A percentile compares a stretch with the other conserved stretches of the same genome.
Conservation (phyloP, 805 yeast species). For the Barnettozyma sucrosica region DNA sequence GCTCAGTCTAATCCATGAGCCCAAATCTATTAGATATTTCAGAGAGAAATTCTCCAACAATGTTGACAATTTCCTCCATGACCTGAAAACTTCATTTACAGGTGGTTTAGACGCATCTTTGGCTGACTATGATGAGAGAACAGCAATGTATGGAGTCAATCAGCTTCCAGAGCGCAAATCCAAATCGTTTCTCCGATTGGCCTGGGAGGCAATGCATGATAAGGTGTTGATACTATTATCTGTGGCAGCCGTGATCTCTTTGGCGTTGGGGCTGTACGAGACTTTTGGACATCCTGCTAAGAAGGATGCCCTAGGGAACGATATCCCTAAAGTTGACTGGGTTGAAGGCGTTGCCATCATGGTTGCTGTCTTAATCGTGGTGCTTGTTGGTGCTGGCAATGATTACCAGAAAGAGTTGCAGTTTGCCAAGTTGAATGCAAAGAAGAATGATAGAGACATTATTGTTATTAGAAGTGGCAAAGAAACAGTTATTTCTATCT, state of each 20-base stretch:
- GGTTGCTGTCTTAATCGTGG: slow-evolving; percentile 86
- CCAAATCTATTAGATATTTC: slow-evolving; percentile 43
- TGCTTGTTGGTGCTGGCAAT: slow-evolving; percentile 88
- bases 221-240: slow-evolving; percentile 79
- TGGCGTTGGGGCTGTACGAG: slow-evolving; percentile 88
- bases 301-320: slow-evolving; percentile 71
- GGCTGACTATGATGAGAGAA: slow-evolving; percentile 33
- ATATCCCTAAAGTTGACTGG: slow-evolving; percentile 88
- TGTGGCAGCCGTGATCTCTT: slow-evolving; percentile 82
- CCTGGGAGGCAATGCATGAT: slow-evolving; percentile 84
- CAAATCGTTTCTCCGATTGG: slow-evolving; percentile 60
- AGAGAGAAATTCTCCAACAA: slow-evolving; percentile 12
- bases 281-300: slow-evolving; percentile 79
- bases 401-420: slow-evolving; percentile 96
- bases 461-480: slow-evolving; percentile 70
- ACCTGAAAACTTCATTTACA: slow-evolving; percentile 32
- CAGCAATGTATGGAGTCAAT: slow-evolving; percentile 59
- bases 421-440: slow-evolving; percentile 79
- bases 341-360: slow-evolving; percentile 98
- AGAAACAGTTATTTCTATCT: slow-evolving; percentile 62
- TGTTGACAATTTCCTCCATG: slow-evolving; percentile 21
- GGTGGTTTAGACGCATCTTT: slow-evolving; percentile 38
- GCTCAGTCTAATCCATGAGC: slow-evolving; percentile 51
- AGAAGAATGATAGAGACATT: slow-evolving; percentile 78
- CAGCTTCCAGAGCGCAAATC: slow-evolving; percentile 64